Base-by-base conservation (phyloP, 2,329 filamentous ascomycete species). In the Gyromitra esculenta region DNA sequence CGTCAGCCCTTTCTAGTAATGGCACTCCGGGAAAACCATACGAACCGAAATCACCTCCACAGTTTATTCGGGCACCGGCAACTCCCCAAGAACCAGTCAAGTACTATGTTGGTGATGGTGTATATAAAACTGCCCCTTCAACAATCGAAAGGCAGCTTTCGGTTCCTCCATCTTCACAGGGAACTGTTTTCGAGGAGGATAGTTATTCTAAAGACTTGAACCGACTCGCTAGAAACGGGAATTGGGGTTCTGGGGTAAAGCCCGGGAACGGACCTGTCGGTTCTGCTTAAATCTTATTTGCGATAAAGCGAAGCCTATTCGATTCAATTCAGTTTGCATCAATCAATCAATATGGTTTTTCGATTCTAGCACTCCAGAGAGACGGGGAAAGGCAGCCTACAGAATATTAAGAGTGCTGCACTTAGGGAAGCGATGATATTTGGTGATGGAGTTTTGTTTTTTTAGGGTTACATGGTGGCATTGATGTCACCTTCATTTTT, bases 101-200 rank as follows among this genome's bases (percentile, higher is more conserved):
- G 48, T 77, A 77, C 39, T 77, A 77, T 60, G 72, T 77, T 59
- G 75, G 75, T 7, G 75, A 77, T 37, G 75, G 75, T 54, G 65
- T 77, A 18, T 77, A 77, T 25, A 77, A 77, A 43, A 75, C 75
- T 45, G 75, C 75, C 2, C 75, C 75, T 43, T 68, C 75, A 5
- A 68, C 71, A 52, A 64, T 77, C 11, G 75, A 77, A 56, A 77
- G 48, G 31, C 65, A 64, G 9, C 52, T 60, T 41, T 43, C 60
- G 21, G 43, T 75, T 45, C 50, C 71, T 15, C 64, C 71, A 5
- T 52, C 60, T 25, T 74, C 71, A 25, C 75, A 77, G 31, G 71
- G 64, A 48, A 77, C 75, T 31, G 64, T 77, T 41, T 77, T 77
- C 13, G 75, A 77, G 31, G 75, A 77, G 64, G 75, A 77, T 60